Evolutionary conservation across 2,329 filamentous ascomycete genomes (phyloP).

Genomic region (Fonsecaea nubica): DNA sequence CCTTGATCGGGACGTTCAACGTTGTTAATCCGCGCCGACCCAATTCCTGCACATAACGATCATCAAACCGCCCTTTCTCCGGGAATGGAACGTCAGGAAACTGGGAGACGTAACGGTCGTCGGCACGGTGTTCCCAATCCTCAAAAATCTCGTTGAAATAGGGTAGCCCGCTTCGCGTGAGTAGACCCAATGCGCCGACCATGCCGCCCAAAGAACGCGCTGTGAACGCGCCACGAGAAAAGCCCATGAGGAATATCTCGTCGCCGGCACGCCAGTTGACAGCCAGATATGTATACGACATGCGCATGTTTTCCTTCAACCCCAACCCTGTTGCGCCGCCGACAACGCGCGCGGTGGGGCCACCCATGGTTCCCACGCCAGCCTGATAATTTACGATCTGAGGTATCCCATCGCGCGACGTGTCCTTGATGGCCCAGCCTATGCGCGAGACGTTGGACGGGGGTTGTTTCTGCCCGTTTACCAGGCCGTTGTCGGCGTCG

Average conservation of each 20-base stretch:
- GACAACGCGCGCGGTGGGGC: conserved; percentile 29
- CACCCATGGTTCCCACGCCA: conserved; percentile 47
- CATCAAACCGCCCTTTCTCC: conserved; percentile 40
- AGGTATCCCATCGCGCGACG: conserved; percentile 44
- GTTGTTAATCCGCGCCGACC: conserved; percentile 36
- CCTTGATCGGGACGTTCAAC: conserved; percentile 42
- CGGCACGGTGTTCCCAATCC: conserved; percentile 42
- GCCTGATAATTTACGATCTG: conserved; percentile 53
- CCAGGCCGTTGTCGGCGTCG: conserved; percentile 42
- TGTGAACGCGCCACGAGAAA: conserved; percentile 49
- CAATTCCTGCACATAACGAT: conserved; percentile 42
- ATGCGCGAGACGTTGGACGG: conserved; percentile 52
- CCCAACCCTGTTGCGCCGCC: conserved; percentile 39
- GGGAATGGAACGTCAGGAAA: conserved; percentile 43
- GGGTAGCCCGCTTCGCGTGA: conserved; percentile 42
- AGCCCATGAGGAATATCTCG: conserved; percentile 49
- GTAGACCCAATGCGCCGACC: conserved; percentile 45
- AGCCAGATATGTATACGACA: conserved; percentile 44
- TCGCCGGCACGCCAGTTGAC: conserved; percentile 47
- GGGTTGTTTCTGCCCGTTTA: conserved; percentile 41
- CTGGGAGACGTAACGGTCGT: conserved; percentile 40
- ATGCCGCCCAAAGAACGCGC: conserved; percentile 47
- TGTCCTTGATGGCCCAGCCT: conserved; percentile 45
- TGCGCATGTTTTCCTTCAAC: conserved; percentile 41
- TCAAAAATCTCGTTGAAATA: conserved; percentile 44